phyloP scores from a whole-genome alignment of 179 eudicot genomes.

The Amaranthus tricolor region DNA sequence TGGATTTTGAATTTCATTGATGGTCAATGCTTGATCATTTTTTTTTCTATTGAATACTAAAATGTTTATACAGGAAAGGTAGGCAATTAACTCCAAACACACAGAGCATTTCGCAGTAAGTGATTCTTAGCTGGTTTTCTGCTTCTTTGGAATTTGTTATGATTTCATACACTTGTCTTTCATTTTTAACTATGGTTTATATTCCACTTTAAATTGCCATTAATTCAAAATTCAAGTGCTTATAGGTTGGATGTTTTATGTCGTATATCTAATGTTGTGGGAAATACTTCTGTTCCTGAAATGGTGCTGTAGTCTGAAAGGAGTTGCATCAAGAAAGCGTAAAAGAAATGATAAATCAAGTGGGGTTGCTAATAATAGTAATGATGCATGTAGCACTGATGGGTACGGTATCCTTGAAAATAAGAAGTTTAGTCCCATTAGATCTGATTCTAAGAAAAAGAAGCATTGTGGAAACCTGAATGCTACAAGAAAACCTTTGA shows the following conservation, averaged over 20 bases:
- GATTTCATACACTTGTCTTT: neutral
- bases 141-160: neutral
- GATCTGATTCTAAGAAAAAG: slow-evolving; percentile 14
- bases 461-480: slow-evolving; percentile 1
- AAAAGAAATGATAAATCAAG: slow-evolving; percentile 25
- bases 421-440: neutral
- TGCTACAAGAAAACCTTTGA: slow-evolving; percentile 24
- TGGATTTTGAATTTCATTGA: neutral
- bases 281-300: neutral
- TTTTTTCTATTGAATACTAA: slow-evolving; percentile 7
- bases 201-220: neutral
- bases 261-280: neutral
- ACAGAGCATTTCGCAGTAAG: slow-evolving; percentile 10
- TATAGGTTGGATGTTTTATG: neutral
- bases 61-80: slow-evolving; percentile 20
- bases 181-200: neutral
- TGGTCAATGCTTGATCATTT: neutral
- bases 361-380: slow-evolving; percentile 3
- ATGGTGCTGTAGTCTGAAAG: slow-evolving; percentile 19
- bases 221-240: neutral
- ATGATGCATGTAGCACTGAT: slow-evolving; percentile 16
- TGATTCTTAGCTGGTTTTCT: neutral
- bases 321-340: slow-evolving; percentile 26
- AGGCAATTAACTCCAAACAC: neutral
- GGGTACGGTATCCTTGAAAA: slow-evolving; percentile 23